Base-by-base conservation (phyloP, 805 yeast species). In the Wickerhamiella domercqiae region DNA sequence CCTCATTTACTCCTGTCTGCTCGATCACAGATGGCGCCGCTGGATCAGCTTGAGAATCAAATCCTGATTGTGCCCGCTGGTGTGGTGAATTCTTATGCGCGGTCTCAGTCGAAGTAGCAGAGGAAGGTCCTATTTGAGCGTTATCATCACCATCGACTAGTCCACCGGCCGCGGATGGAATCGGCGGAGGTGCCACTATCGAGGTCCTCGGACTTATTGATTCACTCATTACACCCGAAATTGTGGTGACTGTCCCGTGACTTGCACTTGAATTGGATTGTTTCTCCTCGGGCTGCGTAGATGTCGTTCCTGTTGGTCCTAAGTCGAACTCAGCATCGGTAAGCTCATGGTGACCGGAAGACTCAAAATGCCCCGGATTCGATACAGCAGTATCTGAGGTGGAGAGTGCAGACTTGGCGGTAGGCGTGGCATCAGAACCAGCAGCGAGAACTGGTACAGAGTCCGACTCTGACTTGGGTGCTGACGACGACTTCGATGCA, bases 391-490 rank as follows among this genome's bases (percentile, higher is more conserved):
- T 13, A 24, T 13, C 13, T 13, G 26, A 9, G 13, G 26, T 24
- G 13, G 26, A 24, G 26, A 13, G 9, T 24, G 9, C 26, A 9
- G 13, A 9, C 26, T 24, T 24, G 9, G 26, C 11, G 13, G 26
- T 13, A 24, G 26, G 26, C 26, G 9, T 24, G 9, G 26, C 11
- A 9, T 9, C 26, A 9, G 9, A 9, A 24, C 11, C 11, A 13
- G 26, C 26, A 24, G 26, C 26, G 28, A 26, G 39, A n/a, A 36
- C 39, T 9, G 41, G 34, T 11, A 31, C 28, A 21, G 36, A 34
- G 26, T 43, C 47, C 5, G 38, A 42, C 34, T 42, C 42, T n/a
- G n/a, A n/a, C n/a, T n/a, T 5, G 44, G 17, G 40, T 33, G 18
- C 31, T 21, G 7, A 2, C 49, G 13, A 39, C 38, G 16, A 30